Percentiles rank a stretch among this genome's conserved stretches.
These are phyloP conservation scores for Stylosanthes scabra DNA, from an alignment of 331 rosid genomes.

Conservation along the genomic window DNA sequence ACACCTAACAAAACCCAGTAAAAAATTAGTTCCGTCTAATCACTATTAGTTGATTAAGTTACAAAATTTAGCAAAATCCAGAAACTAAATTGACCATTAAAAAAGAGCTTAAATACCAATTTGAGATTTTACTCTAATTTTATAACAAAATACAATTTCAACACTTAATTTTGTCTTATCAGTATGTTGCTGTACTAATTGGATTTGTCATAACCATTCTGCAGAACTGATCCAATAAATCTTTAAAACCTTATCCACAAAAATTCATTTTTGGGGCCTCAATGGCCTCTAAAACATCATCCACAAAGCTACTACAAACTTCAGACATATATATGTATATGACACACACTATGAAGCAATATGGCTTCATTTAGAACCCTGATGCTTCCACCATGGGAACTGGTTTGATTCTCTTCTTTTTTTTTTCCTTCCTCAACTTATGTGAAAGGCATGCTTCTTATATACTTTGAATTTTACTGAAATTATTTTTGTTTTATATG, in stretches of 20 bases:
- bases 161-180: too few relatives aligned
- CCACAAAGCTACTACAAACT: constrained; percentile 26
- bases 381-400: constrained; percentile 9
- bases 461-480: not conserved
- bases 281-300: constrained; percentile 33
- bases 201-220: not conserved
- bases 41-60: too few relatives aligned
- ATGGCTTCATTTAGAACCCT: not conserved
- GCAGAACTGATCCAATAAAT: not conserved
- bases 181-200: not conserved
- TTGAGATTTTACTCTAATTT: too few relatives aligned
- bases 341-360: not conserved
- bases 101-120: too few relatives aligned
- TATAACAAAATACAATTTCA: too few relatives aligned
- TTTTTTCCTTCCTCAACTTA: not conserved
- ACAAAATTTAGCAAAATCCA: too few relatives aligned
- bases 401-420: constrained; percentile 25
- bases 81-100: too few relatives aligned
- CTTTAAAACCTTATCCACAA: constrained; percentile 37
- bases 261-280: not conserved
- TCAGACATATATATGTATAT: not conserved
- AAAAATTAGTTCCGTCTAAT: too few relatives aligned
- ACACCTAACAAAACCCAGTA: too few relatives aligned
- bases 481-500: not conserved
- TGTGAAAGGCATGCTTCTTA: not conserved